These are phyloP conservation scores for Zygotorulaspora sp. DNA, from an alignment of 805 yeast genomes.

Conservation along the genomic window DNA sequence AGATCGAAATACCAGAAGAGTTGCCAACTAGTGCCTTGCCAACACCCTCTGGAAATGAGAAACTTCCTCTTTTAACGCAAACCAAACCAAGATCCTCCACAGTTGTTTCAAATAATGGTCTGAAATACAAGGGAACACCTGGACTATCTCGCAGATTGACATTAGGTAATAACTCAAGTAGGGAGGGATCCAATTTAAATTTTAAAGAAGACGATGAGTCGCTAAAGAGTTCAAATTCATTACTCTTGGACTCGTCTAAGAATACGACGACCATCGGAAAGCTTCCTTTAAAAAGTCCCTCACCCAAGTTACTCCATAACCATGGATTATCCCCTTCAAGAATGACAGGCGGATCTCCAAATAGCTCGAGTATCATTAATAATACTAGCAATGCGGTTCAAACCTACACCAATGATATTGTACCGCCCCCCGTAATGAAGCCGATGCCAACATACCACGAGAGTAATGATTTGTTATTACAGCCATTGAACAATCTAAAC, in stretches of 20 bases:
- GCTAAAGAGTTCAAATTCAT: slow-evolving; percentile 15
- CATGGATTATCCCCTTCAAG: slow-evolving; percentile 16
- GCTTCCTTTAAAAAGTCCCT: slow-evolving; percentile 11
- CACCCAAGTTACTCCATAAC: slow-evolving; percentile 12
- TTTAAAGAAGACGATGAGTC: slow-evolving; percentile 15
- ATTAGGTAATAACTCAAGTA: slow-evolving; percentile 18
- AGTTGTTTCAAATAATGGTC: slow-evolving; percentile 24
- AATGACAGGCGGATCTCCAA: slow-evolving; percentile 14
- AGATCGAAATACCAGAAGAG: slow-evolving; percentile 60
- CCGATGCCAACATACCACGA: slow-evolving; percentile 24
- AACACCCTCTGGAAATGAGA: slow-evolving; percentile 28
- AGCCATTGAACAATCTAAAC: slow-evolving; percentile 37
- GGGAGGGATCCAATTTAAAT: slow-evolving; percentile 5
- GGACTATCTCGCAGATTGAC: slow-evolving; percentile 29
- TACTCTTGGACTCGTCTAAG: slow-evolving; percentile 8
- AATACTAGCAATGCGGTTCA: neutral
- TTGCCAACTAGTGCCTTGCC: slow-evolving; percentile 28
- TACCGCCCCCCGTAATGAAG: slow-evolving; percentile 42
- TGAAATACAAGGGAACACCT: slow-evolving; percentile 24
- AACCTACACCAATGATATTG: slow-evolving; percentile 23
- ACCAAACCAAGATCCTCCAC: slow-evolving; percentile 38
- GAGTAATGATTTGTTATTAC: slow-evolving; percentile 27
- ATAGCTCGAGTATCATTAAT: slow-evolving; percentile 1
- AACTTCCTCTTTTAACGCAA: slow-evolving; percentile 37
- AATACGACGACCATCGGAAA: slow-evolving; percentile 5